A percentile compares a stretch with the other conserved stretches of the same genome.
phyloP scores from a whole-genome alignment of 163 green algal genomes.

The Smithsoniella earleae region DNA sequence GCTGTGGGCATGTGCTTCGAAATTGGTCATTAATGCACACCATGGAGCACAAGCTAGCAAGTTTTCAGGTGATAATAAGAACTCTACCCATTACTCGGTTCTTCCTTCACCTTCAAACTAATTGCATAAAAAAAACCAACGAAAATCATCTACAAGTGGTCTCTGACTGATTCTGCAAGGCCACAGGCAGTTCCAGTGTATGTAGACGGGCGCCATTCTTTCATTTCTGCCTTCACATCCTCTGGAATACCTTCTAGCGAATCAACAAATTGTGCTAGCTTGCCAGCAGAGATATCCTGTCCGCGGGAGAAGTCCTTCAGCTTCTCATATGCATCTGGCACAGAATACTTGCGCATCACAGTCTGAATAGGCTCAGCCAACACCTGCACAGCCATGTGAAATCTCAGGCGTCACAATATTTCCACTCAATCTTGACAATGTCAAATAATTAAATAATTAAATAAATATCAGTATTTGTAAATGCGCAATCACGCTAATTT shows the following conservation, averaged over 20 bases:
- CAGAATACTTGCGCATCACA: slow-evolving; percentile 75
- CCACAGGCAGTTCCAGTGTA: slow-evolving; percentile 66
- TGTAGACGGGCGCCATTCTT: slow-evolving; percentile 48
- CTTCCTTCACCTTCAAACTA: no score
- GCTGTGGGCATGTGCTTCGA: not conserved
- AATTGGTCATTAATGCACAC: not conserved
- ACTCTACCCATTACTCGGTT: not conserved
- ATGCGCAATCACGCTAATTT: no score
- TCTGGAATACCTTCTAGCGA: slow-evolving; percentile 52
- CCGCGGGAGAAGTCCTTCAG: slow-evolving; percentile 95
- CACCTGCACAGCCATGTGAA: slow-evolving; percentile 44
- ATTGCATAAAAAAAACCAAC: not conserved
- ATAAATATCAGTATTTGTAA: no score
- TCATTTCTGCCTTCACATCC: slow-evolving; percentile 46
- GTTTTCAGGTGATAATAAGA: not conserved
- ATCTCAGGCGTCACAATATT: not conserved
- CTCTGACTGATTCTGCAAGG: not conserved
- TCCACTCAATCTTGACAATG: no score
- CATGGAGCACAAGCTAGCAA: not conserved
- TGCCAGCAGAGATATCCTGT: slow-evolving; percentile 58
- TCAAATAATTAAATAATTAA: no score
- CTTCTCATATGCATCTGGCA: slow-evolving; percentile 96
- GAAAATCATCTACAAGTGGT: not conserved
- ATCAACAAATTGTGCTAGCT: slow-evolving; percentile 64
- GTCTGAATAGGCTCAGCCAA: slow-evolving; percentile 98